Evolutionary conservation across 1,284 basidiomycete species (phyloP), one percentile per base, ranked within the genome.

Genomic region (Cryptococcus amylolentus): DNA sequence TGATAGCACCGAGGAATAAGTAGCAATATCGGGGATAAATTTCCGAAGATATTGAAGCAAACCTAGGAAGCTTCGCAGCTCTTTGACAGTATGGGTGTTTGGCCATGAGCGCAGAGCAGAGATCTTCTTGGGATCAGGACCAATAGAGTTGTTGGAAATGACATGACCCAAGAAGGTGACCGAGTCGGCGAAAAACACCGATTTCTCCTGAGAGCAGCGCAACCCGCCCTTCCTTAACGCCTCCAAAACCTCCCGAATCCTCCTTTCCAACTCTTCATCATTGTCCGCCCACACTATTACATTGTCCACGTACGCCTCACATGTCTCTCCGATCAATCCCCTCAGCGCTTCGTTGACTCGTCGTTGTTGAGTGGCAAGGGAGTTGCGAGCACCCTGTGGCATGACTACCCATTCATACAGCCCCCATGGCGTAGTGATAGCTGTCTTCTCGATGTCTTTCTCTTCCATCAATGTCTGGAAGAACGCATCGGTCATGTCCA

Each of bases 251-350:
- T 9, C 31, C 16, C 23, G 9, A 20, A 40, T 37, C 13, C 37
- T 49, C 9, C 37, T 13, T 4, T 49, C n/a, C 18, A 49, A 16
- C 9, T 37, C 35, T 18, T 49, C 31, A 20, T 23, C 37, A 39
- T 49, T 31, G 6, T 38, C 16, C 18, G 14, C 48, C 48, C 48
- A 38, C 31, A 49, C 38, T 20, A 49, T 49, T 9, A 49, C 37
- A 23, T 49, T 31, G 18, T 49, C 48, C 37, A 49, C 48, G 31
- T 49, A 49, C 37, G 48, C 48, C 20, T 49, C 48, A 20, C 48
- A 49, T 10, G 28, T 37, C 37, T n/a, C 48, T 20, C 28, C 27
- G 8, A 16, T 4, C 31, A 49, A 23, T 16, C 35, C 31, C n/a
- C 23, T 4, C 18, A 49, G 20, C n/a, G 48, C 48, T 26, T 49